A percentile compares a stretch with the other conserved stretches of the same genome.
Evolutionary conservation across 2,329 filamentous ascomycete genomes (phyloP).

Genomic region (Fonsecaea nubica): DNA sequence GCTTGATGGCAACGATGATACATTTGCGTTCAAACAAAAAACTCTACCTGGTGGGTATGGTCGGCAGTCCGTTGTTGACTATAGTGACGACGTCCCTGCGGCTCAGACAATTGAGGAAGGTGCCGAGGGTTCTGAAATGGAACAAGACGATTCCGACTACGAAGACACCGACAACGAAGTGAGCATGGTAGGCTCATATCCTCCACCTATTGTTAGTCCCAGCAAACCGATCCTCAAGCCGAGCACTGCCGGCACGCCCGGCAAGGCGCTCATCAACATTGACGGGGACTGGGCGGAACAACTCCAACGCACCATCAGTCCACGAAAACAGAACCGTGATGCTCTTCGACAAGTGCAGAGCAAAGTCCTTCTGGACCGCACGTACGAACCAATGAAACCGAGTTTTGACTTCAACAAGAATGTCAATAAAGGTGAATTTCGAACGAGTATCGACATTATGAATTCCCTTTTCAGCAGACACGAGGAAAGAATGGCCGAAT

Average conservation of each 20-base stretch:
- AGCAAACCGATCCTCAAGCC: constrained; percentile 35
- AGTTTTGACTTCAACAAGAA: constrained; percentile 11
- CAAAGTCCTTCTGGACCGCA: constrained; percentile 61
- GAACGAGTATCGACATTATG: constrained; percentile 93
- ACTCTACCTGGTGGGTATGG: constrained; percentile 83
- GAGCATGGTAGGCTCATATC: constrained; percentile 81
- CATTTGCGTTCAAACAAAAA: constrained; percentile 63
- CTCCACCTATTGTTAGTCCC: constrained; percentile 59
- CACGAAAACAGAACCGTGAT: constrained; percentile 85
- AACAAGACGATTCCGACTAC: constrained; percentile 66
- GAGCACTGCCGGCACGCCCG: constrained; percentile 54
- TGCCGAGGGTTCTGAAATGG: constrained; percentile 68
- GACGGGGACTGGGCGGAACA: constrained; percentile 93
- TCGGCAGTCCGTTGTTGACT: constrained; percentile 62
- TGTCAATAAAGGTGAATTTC: constrained; percentile 67
- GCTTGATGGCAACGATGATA: constrained; percentile 57
- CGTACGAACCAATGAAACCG: constrained; percentile 43
- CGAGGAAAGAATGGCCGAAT: constrained; percentile 55
- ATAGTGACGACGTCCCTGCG: constrained; percentile 65
- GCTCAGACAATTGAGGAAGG: constrained; percentile 87
- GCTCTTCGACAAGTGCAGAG: constrained; percentile 71
- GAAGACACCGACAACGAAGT: constrained; percentile 67
- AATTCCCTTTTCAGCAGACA: constrained; percentile 86
- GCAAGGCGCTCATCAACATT: constrained; percentile 60
- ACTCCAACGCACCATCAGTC: constrained; percentile 90